These are phyloP conservation scores for Blastobotrys ciferrii DNA, from an alignment of 1,139 yeast species.

Conservation along the genomic window DNA sequence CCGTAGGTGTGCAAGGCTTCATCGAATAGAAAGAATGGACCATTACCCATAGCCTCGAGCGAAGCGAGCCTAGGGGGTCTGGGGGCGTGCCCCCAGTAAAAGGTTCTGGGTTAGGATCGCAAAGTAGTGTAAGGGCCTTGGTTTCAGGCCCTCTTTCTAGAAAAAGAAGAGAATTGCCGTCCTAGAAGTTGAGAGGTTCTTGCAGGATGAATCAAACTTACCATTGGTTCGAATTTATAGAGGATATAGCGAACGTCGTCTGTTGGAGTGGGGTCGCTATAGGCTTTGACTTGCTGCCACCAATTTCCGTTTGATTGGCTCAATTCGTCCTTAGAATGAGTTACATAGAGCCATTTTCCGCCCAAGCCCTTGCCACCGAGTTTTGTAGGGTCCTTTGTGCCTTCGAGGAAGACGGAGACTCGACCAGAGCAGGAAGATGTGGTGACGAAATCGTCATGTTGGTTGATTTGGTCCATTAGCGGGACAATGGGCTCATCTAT, in stretches of 20 bases:
- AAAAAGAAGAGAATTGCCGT: too few species aligned
- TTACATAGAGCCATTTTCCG: conserved; percentile 81
- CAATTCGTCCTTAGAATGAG: conserved; percentile 59
- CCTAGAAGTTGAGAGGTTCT: too few species aligned
- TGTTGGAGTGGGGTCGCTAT: conserved; percentile 9
- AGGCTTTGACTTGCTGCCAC: conserved; percentile 37
- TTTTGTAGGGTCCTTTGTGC: conserved; percentile 41
- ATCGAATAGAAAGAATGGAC: too few species aligned
- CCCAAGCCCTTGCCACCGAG: conserved; percentile 86
- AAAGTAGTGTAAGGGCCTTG: too few species aligned
- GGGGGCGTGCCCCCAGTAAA: too few species aligned
- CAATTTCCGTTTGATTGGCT: conserved; percentile 39
- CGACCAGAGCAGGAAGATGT: conserved; percentile 89
- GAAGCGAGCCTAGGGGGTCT: too few species aligned
- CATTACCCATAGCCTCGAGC: too few species aligned
- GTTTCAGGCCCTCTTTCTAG: too few species aligned
- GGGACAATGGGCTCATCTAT: conserved; percentile 73
- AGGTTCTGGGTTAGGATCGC: too few species aligned
- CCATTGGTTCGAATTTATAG: conserved; percentile 77
- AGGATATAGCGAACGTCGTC: conserved; percentile 47
- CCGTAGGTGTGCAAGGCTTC: too few species aligned
- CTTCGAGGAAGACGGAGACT: conserved; percentile 77
- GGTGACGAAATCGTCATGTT: conserved; percentile 67
- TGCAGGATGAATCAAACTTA: too few species aligned
- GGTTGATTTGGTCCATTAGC: conserved; percentile 62